Evolutionary conservation across 805 yeast genomes (phyloP).

Genomic region (Candida broadrunensis): DNA sequence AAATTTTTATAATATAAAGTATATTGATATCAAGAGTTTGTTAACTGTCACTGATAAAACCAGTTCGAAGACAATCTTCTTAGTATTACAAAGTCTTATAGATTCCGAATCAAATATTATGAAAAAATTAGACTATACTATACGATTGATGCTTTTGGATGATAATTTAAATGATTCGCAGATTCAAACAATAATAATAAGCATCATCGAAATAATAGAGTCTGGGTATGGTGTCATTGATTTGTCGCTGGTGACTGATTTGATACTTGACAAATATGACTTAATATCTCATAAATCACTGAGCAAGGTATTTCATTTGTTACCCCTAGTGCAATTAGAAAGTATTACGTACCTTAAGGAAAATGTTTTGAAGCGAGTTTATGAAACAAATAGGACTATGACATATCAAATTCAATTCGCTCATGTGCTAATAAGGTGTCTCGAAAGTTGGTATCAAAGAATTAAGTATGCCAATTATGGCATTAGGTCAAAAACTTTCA

Average conservation of each 20-base stretch:
- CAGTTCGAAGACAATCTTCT: background rate
- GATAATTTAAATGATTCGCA: constrained; percentile 8
- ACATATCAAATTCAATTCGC: too few species aligned
- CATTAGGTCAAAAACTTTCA: too few species aligned
- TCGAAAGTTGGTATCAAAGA: too few species aligned
- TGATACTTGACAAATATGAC: background rate
- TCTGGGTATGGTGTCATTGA: constrained; percentile 8
- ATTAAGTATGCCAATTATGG: too few species aligned
- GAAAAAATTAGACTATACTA: constrained; percentile 14
- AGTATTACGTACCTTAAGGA: too few species aligned
- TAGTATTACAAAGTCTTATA: constrained; percentile 3
- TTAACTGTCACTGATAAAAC: background rate
- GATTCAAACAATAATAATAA: background rate
- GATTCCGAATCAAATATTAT: background rate
- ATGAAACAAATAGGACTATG: too few species aligned
- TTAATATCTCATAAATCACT: too few species aligned
- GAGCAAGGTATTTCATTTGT: too few species aligned
- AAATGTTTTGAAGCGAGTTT: too few species aligned
- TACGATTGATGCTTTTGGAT: constrained; percentile 14
- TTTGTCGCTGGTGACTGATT: constrained; percentile 18
- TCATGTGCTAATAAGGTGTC: too few species aligned
- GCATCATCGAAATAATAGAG: too few species aligned
- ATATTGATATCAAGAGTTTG: constrained; percentile 8
- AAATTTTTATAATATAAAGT: constrained; percentile 13
- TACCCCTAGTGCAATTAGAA: too few species aligned